Conservation (phyloP, 2,329 filamentous ascomycete species). For the Sporothrix euskadiensis region DNA sequence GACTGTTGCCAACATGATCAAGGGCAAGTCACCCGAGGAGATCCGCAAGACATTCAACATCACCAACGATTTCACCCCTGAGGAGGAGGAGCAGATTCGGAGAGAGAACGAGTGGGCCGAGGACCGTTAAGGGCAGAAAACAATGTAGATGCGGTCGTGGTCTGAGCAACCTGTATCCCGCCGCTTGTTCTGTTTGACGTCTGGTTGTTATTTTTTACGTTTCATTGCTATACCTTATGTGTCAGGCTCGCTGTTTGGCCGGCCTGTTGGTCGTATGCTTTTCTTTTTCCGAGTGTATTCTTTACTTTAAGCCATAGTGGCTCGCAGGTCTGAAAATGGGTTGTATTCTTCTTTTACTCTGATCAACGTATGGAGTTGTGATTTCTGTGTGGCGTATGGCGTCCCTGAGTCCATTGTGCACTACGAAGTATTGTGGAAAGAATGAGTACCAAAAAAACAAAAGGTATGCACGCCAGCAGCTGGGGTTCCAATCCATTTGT, state of each 20-base stretch:
- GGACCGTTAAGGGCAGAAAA: slow-evolving; percentile 58
- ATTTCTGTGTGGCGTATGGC: background rate
- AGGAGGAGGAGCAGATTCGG: slow-evolving; percentile 97
- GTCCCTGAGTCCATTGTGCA: background rate
- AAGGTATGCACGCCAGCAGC: background rate
- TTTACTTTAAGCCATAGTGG: background rate
- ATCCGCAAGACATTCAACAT: slow-evolving; percentile 99
- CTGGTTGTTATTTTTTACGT: background rate
- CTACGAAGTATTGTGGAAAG: background rate
- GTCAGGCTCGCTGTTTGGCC: background rate
- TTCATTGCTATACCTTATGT: slow-evolving; percentile 14
- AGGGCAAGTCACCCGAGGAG: slow-evolving; percentile 99
- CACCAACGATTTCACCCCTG: slow-evolving; percentile 97
- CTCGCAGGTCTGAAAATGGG: background rate
- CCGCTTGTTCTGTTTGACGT: background rate
- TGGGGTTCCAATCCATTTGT: background rate
- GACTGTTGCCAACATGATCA: slow-evolving; percentile 99
- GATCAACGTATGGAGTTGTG: background rate
- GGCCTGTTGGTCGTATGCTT: background rate
- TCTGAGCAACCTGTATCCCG: background rate
- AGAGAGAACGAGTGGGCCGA: slow-evolving; percentile 91
- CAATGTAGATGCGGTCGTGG: background rate
- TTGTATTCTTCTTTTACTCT: too few species aligned
- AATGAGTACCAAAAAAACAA: background rate
- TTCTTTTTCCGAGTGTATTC: slow-evolving; percentile 1